phyloP scores from a whole-genome alignment of 192 early-diverging fungal genomes.

The Backusella circina region DNA sequence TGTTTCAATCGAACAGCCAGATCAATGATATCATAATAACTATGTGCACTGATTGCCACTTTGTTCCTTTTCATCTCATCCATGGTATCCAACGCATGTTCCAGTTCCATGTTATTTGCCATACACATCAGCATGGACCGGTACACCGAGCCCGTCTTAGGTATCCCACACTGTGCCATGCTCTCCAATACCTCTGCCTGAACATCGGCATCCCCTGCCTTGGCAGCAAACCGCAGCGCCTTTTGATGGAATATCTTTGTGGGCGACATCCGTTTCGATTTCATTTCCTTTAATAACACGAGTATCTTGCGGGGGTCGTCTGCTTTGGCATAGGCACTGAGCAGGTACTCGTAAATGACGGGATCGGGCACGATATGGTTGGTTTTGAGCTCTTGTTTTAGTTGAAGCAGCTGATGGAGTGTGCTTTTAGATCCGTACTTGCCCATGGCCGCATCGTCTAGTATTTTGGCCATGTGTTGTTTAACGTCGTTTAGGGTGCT shows the following conservation, averaged over 20 bases:
- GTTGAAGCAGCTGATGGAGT: not conserved
- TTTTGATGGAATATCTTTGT: slow-evolving; percentile 22
- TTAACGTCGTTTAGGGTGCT: not conserved
- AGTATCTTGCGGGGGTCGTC: slow-evolving; percentile 16
- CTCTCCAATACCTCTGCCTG: slow-evolving; percentile 14
- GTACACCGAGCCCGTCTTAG: slow-evolving; percentile 20
- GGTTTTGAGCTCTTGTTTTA: not conserved
- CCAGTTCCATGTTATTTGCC: slow-evolving; percentile 39
- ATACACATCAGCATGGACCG: slow-evolving; percentile 38
- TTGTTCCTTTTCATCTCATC: slow-evolving; percentile 37
- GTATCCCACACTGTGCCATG: not conserved
- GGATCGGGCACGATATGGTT: slow-evolving; percentile 18
- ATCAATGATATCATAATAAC: slow-evolving; percentile 28
- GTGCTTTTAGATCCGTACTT: too few relatives aligned
- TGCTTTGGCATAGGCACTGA: slow-evolving; percentile 30
- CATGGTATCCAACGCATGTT: slow-evolving; percentile 44
- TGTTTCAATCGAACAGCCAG: slow-evolving; percentile 33
- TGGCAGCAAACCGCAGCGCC: slow-evolving; percentile 20
- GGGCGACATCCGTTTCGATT: slow-evolving; percentile 8
- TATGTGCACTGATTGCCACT: slow-evolving; percentile 22
- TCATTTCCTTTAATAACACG: slow-evolving; percentile 34
- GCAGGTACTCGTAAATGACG: slow-evolving; percentile 28
- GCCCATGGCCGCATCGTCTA: not conserved
- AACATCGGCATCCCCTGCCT: not conserved
- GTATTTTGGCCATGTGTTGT: not conserved